Percentiles rank a stretch among this genome's conserved stretches.
phyloP scores from a whole-genome alignment of 345 rosid species.

The Erysimum cheiranthoides region DNA sequence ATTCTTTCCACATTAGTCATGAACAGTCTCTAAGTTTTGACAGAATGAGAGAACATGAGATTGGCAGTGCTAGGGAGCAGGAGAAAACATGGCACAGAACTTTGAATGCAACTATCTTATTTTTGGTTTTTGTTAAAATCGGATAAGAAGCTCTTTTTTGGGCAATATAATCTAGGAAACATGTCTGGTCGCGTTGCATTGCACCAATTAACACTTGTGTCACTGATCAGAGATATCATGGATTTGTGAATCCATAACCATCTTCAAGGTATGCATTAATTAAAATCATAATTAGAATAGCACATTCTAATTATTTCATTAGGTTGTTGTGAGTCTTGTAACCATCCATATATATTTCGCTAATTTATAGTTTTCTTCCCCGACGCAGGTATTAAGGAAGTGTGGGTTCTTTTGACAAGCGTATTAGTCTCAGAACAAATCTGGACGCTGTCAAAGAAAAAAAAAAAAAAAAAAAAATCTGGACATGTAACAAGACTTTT shows the following conservation, averaged over 20 bases:
- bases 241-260: background rate
- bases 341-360: background rate
- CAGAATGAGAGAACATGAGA: background rate
- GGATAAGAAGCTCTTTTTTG: background rate
- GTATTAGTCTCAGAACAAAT: constrained; percentile 3
- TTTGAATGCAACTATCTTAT: background rate
- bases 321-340: constrained; percentile 2
- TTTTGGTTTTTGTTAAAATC: background rate
- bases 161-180: background rate
- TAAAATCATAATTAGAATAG: background rate
- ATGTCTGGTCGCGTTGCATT: background rate
- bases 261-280: background rate
- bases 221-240: background rate
- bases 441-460: background rate
- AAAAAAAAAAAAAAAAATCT: background rate
- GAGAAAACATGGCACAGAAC: background rate
- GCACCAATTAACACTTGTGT: constrained; percentile 1
- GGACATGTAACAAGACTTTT: background rate
- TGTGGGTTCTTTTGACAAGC: background rate
- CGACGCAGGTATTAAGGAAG: background rate
- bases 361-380: background rate
- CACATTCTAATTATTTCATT: background rate
- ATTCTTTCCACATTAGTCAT: too few relatives aligned
- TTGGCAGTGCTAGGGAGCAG: too few relatives aligned
- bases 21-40: background rate